phyloP scores from a whole-genome alignment of 768 basidiomycete genomes.

The Phylloporus sp. region DNA sequence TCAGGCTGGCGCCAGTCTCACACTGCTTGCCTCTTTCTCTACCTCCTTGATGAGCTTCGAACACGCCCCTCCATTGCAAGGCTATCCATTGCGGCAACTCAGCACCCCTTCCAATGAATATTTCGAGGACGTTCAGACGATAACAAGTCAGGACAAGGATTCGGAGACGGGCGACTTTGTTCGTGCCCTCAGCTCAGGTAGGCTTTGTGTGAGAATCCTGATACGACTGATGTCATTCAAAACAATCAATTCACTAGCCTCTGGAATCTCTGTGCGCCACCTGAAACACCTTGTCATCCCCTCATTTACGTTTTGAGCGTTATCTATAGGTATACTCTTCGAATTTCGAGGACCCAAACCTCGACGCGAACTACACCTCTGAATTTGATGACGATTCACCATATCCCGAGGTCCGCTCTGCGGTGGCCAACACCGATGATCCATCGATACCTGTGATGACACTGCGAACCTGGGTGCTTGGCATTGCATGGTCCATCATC shows the following conservation, averaged over 20 bases:
- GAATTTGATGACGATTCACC: slow-evolving; percentile 59
- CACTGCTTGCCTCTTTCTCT: not conserved
- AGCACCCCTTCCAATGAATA: slow-evolving; percentile 3
- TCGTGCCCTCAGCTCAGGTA: slow-evolving; percentile 18
- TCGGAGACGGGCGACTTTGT: slow-evolving; percentile 9
- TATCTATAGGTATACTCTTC: slow-evolving; percentile 4
- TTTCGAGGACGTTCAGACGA: slow-evolving; percentile 10
- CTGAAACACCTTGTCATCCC: not conserved
- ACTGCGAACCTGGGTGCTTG: slow-evolving; percentile 68
- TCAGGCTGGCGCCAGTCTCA: not conserved
- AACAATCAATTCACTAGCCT: slow-evolving; percentile 9
- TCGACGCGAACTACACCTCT: slow-evolving; percentile 10
- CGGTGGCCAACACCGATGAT: slow-evolving; percentile 71
- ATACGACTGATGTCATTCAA: not conserved
- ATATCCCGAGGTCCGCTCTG: slow-evolving; percentile 69
- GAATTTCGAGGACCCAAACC: slow-evolving; percentile 25
- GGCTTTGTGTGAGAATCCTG: slow-evolving; percentile 3
- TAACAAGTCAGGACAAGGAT: slow-evolving; percentile 24
- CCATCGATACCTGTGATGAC: slow-evolving; percentile 58
- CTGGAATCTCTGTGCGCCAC: slow-evolving; percentile 17
- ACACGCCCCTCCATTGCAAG: slow-evolving; percentile 5
- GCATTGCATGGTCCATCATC: slow-evolving; percentile 64
- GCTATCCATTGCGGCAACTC: slow-evolving; percentile 14
- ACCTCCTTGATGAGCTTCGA: not conserved
- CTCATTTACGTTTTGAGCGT: not conserved